Base-by-base conservation (phyloP, 2,329 filamentous ascomycete genomes). In the Aspergillus ochraceoroseus region DNA sequence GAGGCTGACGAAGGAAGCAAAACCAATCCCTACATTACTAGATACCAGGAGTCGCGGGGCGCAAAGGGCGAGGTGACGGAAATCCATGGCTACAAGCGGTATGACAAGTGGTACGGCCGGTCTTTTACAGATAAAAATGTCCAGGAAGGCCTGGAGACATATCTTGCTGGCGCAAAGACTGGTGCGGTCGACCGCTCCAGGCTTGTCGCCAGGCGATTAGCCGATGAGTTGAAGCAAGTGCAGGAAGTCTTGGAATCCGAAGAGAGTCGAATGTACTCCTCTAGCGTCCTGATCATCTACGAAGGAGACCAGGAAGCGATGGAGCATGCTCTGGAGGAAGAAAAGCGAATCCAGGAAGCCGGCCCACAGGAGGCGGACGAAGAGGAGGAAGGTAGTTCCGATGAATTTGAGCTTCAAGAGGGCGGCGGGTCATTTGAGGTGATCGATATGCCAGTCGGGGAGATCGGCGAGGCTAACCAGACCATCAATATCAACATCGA, bases 191-290 rank as follows among this genome's bases (percentile, higher is more conserved):
- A 70, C 32, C 65, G 68, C 13, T 69, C 67, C n/a, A 63, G 62
- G 31, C 46, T 72, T 32, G 45, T 75, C 3, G 64, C 67, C 2
- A 57, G 48, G 27, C 57, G 72, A 31, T 41, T 73, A 11, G 53
- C 65, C 1, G 57, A 63, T 12, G 62, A 71, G 46, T 44, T 76
- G 30, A 62, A 57, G 36, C 57, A 57, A 9, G 55, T 77, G 5
- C 70, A 71, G 48, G 63, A 63, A 32, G 70, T 73, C 3, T 59
- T 77, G 6, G 72, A 78, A 51, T 62, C 69, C 1, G 65, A 76
- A 33, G 80, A 84, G 61, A 81, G 76, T 54, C 68, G 80, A 33
- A 83, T 84, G 79, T 83, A 82, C 58, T 79, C 76, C 9, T 72
- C 80, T 0, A 82, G 77, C 51, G 68, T 84, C 11, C 58, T 84